These are phyloP conservation scores for Trebouxia sp. DNA, from an alignment of 139 green algal genomes.

Conservation along the genomic window DNA sequence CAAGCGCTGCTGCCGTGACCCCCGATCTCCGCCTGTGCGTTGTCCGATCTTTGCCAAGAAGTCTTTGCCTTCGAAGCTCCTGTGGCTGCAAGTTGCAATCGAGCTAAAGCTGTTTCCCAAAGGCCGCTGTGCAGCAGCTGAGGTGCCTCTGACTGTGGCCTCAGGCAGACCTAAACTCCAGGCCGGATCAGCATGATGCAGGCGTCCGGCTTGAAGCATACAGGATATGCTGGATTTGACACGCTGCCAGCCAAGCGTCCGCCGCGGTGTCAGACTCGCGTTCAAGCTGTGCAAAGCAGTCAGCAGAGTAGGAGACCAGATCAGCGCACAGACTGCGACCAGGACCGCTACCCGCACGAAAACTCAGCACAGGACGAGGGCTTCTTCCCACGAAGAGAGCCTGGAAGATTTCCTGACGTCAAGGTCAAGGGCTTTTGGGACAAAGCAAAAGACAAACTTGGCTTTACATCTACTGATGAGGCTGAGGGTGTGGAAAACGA, in stretches of 20 bases:
- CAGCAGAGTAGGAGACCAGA: not conserved
- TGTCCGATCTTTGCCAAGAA: too few species aligned
- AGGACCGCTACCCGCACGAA: not conserved
- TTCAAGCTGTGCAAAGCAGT: conserved; percentile 4
- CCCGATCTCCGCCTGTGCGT: too few species aligned
- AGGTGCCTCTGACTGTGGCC: too few species aligned
- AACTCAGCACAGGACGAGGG: not conserved
- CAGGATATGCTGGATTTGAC: not conserved
- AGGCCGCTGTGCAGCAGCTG: too few species aligned
- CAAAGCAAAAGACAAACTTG: conserved; percentile 12
- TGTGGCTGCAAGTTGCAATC: too few species aligned
- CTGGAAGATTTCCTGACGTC: not conserved
- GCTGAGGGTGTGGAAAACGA: conserved; percentile 46
- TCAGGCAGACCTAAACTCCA: too few species aligned
- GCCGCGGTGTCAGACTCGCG: not conserved
- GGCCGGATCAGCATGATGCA: not conserved
- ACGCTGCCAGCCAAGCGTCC: not conserved
- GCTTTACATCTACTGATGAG: not conserved
- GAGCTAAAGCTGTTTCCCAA: too few species aligned
- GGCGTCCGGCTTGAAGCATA: not conserved
- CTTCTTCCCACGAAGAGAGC: conserved; percentile 9
- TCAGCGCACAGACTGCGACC: conserved; percentile 10
- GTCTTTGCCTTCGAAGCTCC: too few species aligned
- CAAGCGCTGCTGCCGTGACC: too few species aligned
- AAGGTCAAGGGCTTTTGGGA: not conserved